These are phyloP conservation scores for Kazachstania sp. DNA, from an alignment of 1,139 yeast genomes.

Conservation along the genomic window DNA sequence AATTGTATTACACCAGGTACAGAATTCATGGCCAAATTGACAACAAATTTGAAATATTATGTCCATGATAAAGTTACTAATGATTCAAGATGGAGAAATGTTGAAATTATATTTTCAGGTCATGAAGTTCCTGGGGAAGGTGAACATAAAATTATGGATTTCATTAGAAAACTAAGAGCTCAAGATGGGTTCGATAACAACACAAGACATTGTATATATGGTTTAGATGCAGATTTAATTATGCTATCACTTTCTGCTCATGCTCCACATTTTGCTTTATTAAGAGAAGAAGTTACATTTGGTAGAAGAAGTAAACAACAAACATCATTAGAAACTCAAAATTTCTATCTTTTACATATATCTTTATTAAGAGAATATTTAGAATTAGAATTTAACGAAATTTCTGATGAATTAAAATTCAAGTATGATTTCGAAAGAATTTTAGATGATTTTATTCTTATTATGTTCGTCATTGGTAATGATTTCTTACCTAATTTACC, in stretches of 20 bases:
- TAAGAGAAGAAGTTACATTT: conserved; percentile 93
- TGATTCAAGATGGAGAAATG: conserved; percentile 85
- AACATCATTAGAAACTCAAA: conserved; percentile 65
- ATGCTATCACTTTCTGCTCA: conserved; percentile 95
- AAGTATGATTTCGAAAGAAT: conserved; percentile 81
- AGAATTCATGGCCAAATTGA: conserved; percentile 89
- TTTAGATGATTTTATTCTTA: conserved; percentile 84
- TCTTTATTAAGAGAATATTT: conserved; percentile 85
- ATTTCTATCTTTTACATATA: conserved; percentile 73
- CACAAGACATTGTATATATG: conserved; percentile 91
- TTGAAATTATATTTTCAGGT: conserved; percentile 80
- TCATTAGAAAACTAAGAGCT: conserved; percentile 72
- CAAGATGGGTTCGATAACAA: conserved; percentile 73
- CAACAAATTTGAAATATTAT: conserved; percentile 78
- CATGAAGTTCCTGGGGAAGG: conserved; percentile 99
- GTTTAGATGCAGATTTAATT: conserved; percentile 94
- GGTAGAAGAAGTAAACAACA: conserved; percentile 50
- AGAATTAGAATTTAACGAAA: conserved; percentile 72
- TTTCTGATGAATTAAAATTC: conserved; percentile 54
- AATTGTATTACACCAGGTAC: conserved; percentile 98
- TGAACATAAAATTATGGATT: conserved; percentile 96
- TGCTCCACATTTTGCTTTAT: conserved; percentile 88
- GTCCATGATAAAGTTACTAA: conserved; percentile 82
- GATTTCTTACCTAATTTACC: conserved; percentile 98
- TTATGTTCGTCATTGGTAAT: conserved; percentile 92